Evolutionary conservation across 208 protist species (phyloP), one percentile per base, ranked within the genome.

Genomic region (Leishmania mexicana): DNA sequence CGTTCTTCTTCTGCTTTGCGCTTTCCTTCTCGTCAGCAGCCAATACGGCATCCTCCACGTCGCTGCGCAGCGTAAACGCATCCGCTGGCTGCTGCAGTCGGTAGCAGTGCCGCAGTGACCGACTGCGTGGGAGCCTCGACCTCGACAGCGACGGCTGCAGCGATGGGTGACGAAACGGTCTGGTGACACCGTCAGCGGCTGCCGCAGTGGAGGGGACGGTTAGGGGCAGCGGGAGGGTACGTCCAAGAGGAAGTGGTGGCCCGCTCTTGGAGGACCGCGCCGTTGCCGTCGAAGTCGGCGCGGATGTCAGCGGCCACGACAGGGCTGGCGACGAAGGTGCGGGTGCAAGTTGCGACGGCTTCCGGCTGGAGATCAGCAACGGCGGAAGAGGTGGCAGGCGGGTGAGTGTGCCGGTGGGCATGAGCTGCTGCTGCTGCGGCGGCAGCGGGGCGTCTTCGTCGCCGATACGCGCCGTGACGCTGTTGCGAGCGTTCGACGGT

Each of bases 51-150:
- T 86, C 81, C 54, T 67, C 2, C 65, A 87, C 84, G 54, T 51
- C 67, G 65, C 89, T 83, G 65, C 19, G 19, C 5, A 90, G 71
- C 19, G 4, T 1, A 28, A 92, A 86, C 11, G 90, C 90, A 42
- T 93, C 88, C 31, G 15, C 83, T 0, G 86, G 89, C 54, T 81
- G 76, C 45, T 49, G 51, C 38, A 93, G 85, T 0, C 85, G 89
- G 68, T 93, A 82, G 67, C 84, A 90, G 73, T 81, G 74, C 79
- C 87, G 87, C 53, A 93, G 78, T 15, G 70, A 47, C 4, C 24
- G 53, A 19, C 74, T 38, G n/a, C 51, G 8, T 4, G 15, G 11
- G 54, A 38, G 3, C 53, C 21, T 60, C 21, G 38, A 4, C 15
- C 31, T 24, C 4, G 73, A 7, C 28, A 45, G n/a, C 51, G 35